Conservation (phyloP, 2,329 filamentous ascomycete genomes). For the Penicillium polonicum region DNA sequence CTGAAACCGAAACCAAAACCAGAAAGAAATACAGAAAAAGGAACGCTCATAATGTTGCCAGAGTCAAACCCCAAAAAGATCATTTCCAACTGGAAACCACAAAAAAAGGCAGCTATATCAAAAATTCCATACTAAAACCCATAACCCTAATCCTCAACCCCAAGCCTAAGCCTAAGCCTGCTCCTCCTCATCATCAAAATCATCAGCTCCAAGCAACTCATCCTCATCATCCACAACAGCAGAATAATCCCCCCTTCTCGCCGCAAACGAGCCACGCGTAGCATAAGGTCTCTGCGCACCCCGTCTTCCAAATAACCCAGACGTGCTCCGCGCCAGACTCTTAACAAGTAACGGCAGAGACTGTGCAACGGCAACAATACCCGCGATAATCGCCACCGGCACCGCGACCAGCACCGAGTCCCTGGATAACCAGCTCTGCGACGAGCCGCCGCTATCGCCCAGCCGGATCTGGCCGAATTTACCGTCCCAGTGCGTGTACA, state of each 20-base stretch:
- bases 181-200: constrained; percentile 80
- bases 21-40: constrained; percentile 2
- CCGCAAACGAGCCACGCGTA: constrained; percentile 82
- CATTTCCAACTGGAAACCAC: neutral
- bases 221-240: constrained; percentile 91
- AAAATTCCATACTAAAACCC: neutral
- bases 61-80: constrained; percentile 8
- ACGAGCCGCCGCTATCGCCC: constrained; percentile 58
- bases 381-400: constrained; percentile 76
- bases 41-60: constrained; percentile 24
- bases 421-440: constrained; percentile 56
- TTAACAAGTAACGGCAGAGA: constrained; percentile 70
- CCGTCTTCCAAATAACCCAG: constrained; percentile 56
- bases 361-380: constrained; percentile 71
- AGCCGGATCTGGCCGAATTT: constrained; percentile 92
- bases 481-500: constrained; percentile 78
- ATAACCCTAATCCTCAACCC: neutral
- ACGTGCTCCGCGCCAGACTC: constrained; percentile 68
- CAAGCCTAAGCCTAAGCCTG: constrained; percentile 21
- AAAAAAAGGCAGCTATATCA: neutral
- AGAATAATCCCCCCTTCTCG: constrained; percentile 82
- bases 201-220: constrained; percentile 80
- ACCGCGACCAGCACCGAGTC: constrained; percentile 78
- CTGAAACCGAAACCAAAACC: neutral
- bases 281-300: constrained; percentile 66